Conservation (phyloP, 73 alveolate species). For the Stentor roeselii region DNA sequence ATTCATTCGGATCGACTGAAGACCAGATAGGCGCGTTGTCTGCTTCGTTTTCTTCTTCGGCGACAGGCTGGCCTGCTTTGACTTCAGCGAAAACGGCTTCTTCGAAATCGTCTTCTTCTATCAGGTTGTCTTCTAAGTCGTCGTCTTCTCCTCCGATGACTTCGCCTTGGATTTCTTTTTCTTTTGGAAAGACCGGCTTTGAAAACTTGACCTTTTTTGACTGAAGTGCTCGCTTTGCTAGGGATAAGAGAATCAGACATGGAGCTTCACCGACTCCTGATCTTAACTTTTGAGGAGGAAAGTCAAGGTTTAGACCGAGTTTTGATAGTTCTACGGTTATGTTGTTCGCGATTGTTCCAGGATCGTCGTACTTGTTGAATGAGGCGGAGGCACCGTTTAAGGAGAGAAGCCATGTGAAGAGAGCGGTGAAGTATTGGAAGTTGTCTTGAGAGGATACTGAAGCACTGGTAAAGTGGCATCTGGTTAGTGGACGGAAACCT, state of each 20-base stretch:
- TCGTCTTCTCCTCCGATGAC: constrained; percentile 37
- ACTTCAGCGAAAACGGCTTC: constrained; percentile 54
- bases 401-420: constrained; percentile 49
- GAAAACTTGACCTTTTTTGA: constrained; percentile 47
- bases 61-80: constrained; percentile 31
- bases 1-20: constrained; percentile 51
- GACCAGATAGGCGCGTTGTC: constrained; percentile 43
- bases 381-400: constrained; percentile 48
- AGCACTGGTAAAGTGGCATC: constrained; percentile 39
- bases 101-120: constrained; percentile 40
- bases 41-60: constrained; percentile 31
- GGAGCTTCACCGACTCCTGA: constrained; percentile 64
- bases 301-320: constrained; percentile 50
- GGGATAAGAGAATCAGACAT: constrained; percentile 37
- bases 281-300: constrained; percentile 57
- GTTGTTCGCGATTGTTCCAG: constrained; percentile 56
- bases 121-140: constrained; percentile 42
- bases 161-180: constrained; percentile 3
- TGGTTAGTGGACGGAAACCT: constrained; percentile 60
- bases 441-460: constrained; percentile 47
- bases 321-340: constrained; percentile 54
- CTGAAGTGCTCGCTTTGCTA: constrained; percentile 42
- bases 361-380: constrained; percentile 66
- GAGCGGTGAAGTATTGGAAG: constrained; percentile 53
- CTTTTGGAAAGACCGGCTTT: constrained; percentile 43